phyloP scores from a whole-genome alignment of 2,329 filamentous ascomycete species.

The Fonsecaea erecta region DNA sequence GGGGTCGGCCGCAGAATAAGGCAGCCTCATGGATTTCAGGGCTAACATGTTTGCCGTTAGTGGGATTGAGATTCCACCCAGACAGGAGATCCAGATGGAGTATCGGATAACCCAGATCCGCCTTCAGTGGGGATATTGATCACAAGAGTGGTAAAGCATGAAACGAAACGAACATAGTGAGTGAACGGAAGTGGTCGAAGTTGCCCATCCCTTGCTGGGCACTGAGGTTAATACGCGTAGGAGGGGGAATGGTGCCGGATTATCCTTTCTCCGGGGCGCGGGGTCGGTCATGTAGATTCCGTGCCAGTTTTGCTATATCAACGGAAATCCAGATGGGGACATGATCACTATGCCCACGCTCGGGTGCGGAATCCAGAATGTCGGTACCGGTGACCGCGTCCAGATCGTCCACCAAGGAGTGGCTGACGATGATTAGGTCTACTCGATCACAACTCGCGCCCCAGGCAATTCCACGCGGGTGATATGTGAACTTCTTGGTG shows the following conservation, averaged over 20 bases:
- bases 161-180: neutral
- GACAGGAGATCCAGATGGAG: neutral
- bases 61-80: neutral
- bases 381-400: slow-evolving; percentile 43
- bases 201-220: neutral
- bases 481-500: slow-evolving; percentile 56
- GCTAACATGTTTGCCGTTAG: slow-evolving; percentile 19
- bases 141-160: neutral
- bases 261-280: neutral
- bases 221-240: neutral
- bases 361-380: slow-evolving; percentile 49
- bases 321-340: slow-evolving; percentile 55
- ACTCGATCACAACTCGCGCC: slow-evolving; percentile 60
- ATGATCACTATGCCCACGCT: slow-evolving; percentile 60
- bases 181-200: neutral
- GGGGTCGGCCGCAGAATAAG: neutral
- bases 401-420: slow-evolving; percentile 45
- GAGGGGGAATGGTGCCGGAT: neutral
- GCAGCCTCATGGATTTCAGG: slow-evolving; percentile 29
- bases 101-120: neutral
- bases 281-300: neutral
- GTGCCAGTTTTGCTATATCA: slow-evolving; percentile 13
- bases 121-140: neutral
- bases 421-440: slow-evolving; percentile 57
- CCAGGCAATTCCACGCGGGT: slow-evolving; percentile 51